phyloP scores from a whole-genome alignment of 352 stramenopile species.

The Phytopythium aichiense region DNA sequence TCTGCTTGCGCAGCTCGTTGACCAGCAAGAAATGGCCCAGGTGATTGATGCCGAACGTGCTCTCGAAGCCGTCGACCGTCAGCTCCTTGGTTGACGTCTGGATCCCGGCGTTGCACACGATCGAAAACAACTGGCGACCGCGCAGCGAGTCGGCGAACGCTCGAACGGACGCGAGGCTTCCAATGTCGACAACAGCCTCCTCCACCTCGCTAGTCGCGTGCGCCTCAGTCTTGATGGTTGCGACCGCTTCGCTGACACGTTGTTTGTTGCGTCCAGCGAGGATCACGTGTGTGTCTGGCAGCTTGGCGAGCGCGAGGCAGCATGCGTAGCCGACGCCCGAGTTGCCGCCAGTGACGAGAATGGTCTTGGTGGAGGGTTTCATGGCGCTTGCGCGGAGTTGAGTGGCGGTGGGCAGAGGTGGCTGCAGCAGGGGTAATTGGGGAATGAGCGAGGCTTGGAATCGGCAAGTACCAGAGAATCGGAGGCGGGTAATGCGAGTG shows the following conservation, averaged over 20 bases:
- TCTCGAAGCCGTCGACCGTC: conserved; percentile 2
- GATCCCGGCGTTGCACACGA: conserved; percentile 5
- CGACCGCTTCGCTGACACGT: conserved; percentile 10
- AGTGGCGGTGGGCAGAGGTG: neutral
- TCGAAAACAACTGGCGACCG: conserved; percentile 6
- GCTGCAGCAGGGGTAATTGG: neutral
- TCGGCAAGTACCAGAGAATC: neutral
- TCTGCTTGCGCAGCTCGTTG: conserved; percentile 11
- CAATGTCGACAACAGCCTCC: conserved; percentile 1
- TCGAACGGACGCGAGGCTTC: neutral
- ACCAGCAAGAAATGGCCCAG: conserved; percentile 6
- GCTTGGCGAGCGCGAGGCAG: conserved; percentile 4
- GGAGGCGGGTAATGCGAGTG: too few species aligned
- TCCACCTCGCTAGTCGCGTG: conserved; percentile 3
- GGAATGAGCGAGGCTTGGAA: neutral
- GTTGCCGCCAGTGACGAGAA: conserved; percentile 7
- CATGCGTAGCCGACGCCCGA: conserved; percentile 1
- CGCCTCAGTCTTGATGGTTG: neutral
- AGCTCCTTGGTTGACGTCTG: conserved; percentile 5
- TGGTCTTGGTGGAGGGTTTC: neutral
- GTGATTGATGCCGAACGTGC: conserved; percentile 3
- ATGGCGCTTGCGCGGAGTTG: neutral
- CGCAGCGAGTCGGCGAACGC: neutral
- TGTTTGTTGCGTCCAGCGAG: conserved; percentile 2
- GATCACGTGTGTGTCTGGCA: conserved; percentile 12